phyloP scores from a whole-genome alignment of 1,284 basidiomycete genomes.

The Ceratorhiza oryzae-sativae region DNA sequence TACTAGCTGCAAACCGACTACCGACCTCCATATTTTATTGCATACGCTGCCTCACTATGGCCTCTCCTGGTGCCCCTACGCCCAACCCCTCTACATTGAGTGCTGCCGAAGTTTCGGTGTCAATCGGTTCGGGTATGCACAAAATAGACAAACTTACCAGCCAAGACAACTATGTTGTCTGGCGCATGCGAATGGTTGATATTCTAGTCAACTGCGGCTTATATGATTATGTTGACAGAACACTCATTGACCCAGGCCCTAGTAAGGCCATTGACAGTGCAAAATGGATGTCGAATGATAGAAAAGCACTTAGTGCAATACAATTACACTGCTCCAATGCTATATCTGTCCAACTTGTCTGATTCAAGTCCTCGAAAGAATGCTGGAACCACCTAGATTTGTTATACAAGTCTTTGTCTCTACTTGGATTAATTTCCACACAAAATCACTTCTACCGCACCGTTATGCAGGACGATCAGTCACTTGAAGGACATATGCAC shows the following conservation, averaged over 20 bases:
- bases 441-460: constrained; percentile 3
- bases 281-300: constrained; percentile 8
- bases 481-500: constrained; percentile 19
- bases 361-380: background rate
- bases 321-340: background rate
- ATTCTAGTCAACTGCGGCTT: constrained; percentile 7
- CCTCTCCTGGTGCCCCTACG: background rate
- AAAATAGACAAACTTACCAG: constrained; percentile 20
- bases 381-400: constrained; percentile 9
- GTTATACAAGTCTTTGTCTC: constrained; percentile 1
- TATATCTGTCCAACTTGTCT: background rate
- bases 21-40: too few relatives aligned
- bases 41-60: too few relatives aligned
- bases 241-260: background rate
- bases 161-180: constrained; percentile 19
- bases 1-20: too few relatives aligned
- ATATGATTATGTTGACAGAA: background rate
- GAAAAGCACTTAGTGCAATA: constrained; percentile 8
- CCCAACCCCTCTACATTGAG: background rate
- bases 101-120: background rate
- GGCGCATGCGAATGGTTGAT: constrained; percentile 11
- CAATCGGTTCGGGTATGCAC: constrained; percentile 3
- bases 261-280: too few relatives aligned
- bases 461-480: constrained; percentile 11
- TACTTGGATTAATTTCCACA: background rate